Evolutionary conservation across 1,139 yeast species (phyloP).

Genomic region (Suhomyces coccinellae): DNA sequence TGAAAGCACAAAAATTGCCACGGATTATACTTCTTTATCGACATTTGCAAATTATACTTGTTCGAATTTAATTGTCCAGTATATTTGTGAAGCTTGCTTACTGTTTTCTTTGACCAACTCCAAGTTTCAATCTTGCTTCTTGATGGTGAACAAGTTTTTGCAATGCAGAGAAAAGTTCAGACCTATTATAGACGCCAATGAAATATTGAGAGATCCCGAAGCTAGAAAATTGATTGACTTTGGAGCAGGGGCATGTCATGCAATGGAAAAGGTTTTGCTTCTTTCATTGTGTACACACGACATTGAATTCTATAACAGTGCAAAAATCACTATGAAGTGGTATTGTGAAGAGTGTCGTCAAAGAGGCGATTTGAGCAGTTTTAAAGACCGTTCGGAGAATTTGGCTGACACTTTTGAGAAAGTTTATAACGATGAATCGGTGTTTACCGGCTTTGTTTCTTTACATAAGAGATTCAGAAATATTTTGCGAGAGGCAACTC

Average conservation of each 20-base stretch:
- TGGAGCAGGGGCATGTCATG: constrained; percentile 24
- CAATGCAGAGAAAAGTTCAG: constrained; percentile 26
- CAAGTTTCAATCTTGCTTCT: constrained; percentile 40
- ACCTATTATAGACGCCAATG: constrained; percentile 24
- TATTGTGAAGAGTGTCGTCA: constrained; percentile 38
- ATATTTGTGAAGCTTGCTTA: constrained; percentile 41
- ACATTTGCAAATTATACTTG: constrained; percentile 31
- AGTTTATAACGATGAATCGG: constrained; percentile 56
- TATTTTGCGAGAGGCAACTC: constrained; percentile 55
- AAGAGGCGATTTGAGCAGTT: constrained; percentile 5
- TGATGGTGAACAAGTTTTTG: constrained; percentile 37
- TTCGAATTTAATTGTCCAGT: constrained; percentile 35
- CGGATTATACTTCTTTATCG: constrained; percentile 23
- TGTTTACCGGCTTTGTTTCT: constrained; percentile 76
- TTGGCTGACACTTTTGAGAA: constrained; percentile 47
- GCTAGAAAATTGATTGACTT: constrained; percentile 20
- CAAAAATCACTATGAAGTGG: constrained; percentile 50
- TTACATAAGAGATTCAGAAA: constrained; percentile 66
- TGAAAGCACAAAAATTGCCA: constrained; percentile 19
- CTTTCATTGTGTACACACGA: constrained; percentile 58
- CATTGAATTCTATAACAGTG: constrained; percentile 53
- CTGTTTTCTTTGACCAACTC: constrained; percentile 37
- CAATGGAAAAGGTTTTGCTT: constrained; percentile 48
- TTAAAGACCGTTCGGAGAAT: constrained; percentile 15
- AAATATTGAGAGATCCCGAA: constrained; percentile 25